phyloP scores from a whole-genome alignment of 2,329 filamentous ascomycete genomes.

The Neofusicoccum ribis region DNA sequence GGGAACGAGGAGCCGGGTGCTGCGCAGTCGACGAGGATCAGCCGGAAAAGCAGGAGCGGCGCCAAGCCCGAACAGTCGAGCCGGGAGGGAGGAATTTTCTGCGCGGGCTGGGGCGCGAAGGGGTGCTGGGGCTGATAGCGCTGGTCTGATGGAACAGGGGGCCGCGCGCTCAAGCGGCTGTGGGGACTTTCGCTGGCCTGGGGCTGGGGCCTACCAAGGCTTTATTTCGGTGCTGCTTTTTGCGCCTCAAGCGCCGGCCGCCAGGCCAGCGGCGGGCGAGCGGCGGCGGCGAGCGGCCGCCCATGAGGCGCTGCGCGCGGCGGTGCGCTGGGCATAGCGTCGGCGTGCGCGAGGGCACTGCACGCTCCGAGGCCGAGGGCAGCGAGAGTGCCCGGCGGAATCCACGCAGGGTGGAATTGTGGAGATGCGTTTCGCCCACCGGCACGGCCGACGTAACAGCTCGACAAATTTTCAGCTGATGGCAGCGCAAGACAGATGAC shows the following conservation, averaged over 20 bases:
- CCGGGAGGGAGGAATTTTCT: conserved; percentile 20
- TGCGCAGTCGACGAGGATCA: conserved; percentile 20
- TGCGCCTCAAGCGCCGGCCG: conserved; percentile 15
- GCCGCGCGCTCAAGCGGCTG: conserved; percentile 10
- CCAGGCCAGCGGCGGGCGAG: background rate
- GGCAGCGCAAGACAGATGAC: conserved; percentile 17
- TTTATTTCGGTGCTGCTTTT: conserved; percentile 14
- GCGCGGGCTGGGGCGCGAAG: conserved; percentile 10
- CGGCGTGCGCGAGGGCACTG: background rate
- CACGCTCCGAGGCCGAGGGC: background rate
- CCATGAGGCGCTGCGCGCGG: too few species aligned
- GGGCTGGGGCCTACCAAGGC: conserved; percentile 17
- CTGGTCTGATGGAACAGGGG: conserved; percentile 4
- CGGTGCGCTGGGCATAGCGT: background rate
- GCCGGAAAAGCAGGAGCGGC: conserved; percentile 18
- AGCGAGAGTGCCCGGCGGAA: background rate
- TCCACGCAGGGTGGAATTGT: conserved; percentile 17
- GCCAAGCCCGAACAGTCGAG: conserved; percentile 20
- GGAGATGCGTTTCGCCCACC: conserved; percentile 17
- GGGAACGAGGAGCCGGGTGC: conserved; percentile 23
- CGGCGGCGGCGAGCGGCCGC: background rate
- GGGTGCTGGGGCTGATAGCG: conserved; percentile 10
- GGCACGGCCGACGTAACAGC: conserved; percentile 14
- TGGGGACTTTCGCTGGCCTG: conserved; percentile 11
- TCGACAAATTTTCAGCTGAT: conserved; percentile 19